phyloP scores from a whole-genome alignment of 352 stramenopile genomes.

The Peronosclerospora sorghi region DNA sequence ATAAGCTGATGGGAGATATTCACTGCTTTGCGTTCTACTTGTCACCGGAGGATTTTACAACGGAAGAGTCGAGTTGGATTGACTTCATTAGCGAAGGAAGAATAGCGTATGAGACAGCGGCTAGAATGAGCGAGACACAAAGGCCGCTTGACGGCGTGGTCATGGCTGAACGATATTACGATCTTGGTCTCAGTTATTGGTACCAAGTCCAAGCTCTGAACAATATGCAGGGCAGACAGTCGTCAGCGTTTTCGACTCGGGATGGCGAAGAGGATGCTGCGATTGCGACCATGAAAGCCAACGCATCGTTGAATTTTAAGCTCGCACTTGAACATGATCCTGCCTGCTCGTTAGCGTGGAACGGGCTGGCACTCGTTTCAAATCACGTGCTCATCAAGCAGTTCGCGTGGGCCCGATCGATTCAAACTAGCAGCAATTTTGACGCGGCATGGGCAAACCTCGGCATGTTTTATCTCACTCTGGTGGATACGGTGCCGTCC shows the following conservation, averaged over 20 bases:
- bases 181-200: constrained; percentile 65
- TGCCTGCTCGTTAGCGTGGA: constrained; percentile 54
- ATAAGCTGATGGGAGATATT: constrained; percentile 73
- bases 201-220: constrained; percentile 55
- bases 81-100: constrained; percentile 45
- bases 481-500: constrained; percentile 20
- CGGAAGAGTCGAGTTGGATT: constrained; percentile 32
- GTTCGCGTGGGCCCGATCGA: constrained; percentile 60
- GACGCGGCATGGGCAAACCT: constrained; percentile 78
- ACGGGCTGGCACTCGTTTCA: constrained; percentile 59
- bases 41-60: constrained; percentile 48
- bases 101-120: constrained; percentile 40
- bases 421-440: constrained; percentile 39
- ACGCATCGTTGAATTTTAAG: constrained; percentile 31
- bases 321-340: constrained; percentile 36
- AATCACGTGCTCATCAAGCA: constrained; percentile 63
- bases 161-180: constrained; percentile 45
- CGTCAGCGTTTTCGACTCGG: constrained; percentile 30
- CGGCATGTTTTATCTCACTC: constrained; percentile 67
- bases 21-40: constrained; percentile 80
- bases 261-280: constrained; percentile 3
- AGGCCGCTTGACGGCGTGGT: constrained; percentile 2
- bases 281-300: constrained; percentile 19
- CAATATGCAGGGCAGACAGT: constrained; percentile 20
- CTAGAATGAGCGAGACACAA: constrained; percentile 5